Conservation (phyloP, 495 filamentous ascomycete genomes). For the Neurospora cerealis region DNA sequence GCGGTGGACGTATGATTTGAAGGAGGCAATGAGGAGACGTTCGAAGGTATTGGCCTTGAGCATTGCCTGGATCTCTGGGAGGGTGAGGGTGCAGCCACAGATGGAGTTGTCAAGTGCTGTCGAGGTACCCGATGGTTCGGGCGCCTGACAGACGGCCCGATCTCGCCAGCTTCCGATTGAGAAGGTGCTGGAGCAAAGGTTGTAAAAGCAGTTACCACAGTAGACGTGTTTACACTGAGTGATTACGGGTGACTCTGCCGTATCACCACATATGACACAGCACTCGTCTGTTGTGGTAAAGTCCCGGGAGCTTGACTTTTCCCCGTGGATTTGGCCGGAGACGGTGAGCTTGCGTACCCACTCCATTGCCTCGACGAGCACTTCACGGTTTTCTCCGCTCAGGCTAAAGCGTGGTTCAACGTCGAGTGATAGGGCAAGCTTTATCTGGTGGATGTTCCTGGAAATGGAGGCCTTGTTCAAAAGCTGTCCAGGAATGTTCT, state of each 20-base stretch:
- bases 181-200: neutral
- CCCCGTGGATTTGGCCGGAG: neutral
- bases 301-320: neutral
- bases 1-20: neutral
- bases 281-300: neutral
- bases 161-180: neutral
- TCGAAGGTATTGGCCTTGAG: neutral
- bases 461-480: neutral
- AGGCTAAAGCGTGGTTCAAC: neutral
- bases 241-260: neutral
- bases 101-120: neutral
- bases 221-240: neutral
- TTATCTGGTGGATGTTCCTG: neutral
- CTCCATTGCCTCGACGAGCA: neutral
- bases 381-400: neutral
- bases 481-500: neutral
- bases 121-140: neutral
- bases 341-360: neutral
- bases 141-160: neutral
- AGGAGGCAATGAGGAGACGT: neutral
- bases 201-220: neutral
- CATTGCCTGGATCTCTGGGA: neutral
- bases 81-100: neutral
- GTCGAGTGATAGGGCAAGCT: neutral
- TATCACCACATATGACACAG: neutral